phyloP scores from a whole-genome alignment of 78 protist species.

The Protostelium mycophagum region DNA sequence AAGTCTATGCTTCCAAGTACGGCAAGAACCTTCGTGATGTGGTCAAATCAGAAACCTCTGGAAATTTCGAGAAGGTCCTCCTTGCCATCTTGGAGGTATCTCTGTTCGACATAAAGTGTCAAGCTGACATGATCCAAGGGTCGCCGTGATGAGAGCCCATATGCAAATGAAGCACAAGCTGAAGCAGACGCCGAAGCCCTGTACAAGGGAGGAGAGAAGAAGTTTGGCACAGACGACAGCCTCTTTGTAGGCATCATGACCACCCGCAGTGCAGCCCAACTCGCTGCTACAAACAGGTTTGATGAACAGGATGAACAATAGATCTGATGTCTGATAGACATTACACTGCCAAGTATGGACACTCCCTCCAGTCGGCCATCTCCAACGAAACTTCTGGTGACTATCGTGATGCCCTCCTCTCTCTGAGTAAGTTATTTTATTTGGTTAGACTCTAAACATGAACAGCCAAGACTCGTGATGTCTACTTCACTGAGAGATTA shows the following conservation, averaged over 20 bases:
- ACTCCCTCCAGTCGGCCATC: background rate
- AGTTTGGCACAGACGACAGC: slow-evolving; percentile 1
- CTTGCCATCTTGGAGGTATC: slow-evolving; percentile 1
- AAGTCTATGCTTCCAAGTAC: background rate
- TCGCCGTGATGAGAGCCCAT: background rate
- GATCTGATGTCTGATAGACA: background rate
- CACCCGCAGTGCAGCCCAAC: slow-evolving; percentile 3
- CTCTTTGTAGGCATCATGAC: background rate
- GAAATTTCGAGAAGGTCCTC: background rate
- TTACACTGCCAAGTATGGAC: background rate
- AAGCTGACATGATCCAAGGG: too few species aligned
- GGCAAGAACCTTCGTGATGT: background rate
- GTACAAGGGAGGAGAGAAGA: slow-evolving; percentile 13
- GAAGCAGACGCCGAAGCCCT: background rate
- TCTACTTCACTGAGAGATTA: background rate
- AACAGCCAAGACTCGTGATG: background rate
- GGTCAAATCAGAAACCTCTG: background rate
- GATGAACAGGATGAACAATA: too few species aligned
- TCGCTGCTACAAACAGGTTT: background rate
- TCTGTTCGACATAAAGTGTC: too few species aligned
- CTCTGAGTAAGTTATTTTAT: background rate
- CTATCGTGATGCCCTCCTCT: background rate
- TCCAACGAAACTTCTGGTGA: background rate
- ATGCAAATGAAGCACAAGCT: background rate
- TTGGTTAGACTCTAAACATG: background rate